These are phyloP conservation scores for Pulveroboletus sp. DNA, from an alignment of 768 basidiomycete species.

Conservation along the genomic window DNA sequence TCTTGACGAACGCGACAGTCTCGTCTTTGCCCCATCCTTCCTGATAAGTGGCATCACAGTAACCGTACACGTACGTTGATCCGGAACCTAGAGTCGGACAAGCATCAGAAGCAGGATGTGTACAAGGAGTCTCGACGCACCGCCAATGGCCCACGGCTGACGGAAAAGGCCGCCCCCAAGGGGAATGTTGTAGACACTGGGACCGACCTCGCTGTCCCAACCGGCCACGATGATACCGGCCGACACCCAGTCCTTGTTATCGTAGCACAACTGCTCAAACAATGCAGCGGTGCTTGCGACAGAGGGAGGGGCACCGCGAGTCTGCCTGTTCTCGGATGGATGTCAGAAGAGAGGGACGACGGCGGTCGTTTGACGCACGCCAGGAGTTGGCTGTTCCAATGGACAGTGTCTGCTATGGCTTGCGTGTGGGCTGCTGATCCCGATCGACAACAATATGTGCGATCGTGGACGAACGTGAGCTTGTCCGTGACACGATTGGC, in stretches of 20 bases:
- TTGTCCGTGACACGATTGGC: conserved; percentile 99
- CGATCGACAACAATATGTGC: conserved; percentile 98
- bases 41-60: conserved; percentile 96
- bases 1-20: conserved; percentile 92
- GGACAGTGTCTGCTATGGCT: conserved; percentile 89
- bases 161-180: conserved; percentile 95
- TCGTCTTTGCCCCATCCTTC: conserved; percentile 90
- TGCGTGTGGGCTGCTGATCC: conserved; percentile 98
- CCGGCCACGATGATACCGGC: conserved; percentile 98
- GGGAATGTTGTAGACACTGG: conserved; percentile 95
- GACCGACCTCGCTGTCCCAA: conserved; percentile 90
- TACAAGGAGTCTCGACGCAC: conserved; percentile 38
- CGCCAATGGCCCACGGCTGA: conserved; percentile 98
- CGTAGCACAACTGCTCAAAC: conserved; percentile 88
- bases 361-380: conserved; percentile 43
- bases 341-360: not conserved
- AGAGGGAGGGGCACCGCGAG: conserved; percentile 62
- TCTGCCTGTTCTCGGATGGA: conserved; percentile 40
- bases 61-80: conserved; percentile 97
- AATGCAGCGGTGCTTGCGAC: conserved; percentile 79
- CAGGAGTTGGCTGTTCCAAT: conserved; percentile 76
- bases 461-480: conserved; percentile 93
- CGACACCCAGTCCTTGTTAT: conserved; percentile 84
- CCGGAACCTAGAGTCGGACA: conserved; percentile 65
- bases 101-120: not conserved